Percentiles rank a stretch among this genome's conserved stretches.
Evolutionary conservation across 2,329 filamentous ascomycete genomes (phyloP).

Genomic region (Myriangium duriaei): DNA sequence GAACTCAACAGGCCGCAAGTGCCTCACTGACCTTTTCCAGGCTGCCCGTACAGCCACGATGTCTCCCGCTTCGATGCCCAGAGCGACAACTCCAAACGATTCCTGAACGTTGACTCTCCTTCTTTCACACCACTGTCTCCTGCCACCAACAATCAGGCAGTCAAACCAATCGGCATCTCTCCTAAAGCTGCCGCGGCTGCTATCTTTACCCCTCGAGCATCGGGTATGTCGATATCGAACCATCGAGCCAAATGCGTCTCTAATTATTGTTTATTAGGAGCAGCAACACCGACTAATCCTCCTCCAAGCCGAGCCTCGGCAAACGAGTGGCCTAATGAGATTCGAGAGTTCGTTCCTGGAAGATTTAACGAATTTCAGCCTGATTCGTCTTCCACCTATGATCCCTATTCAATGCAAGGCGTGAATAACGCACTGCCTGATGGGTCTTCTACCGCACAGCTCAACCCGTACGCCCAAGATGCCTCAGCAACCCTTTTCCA

Average conservation of each 20-base stretch:
- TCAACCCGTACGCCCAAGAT: conserved; percentile 66
- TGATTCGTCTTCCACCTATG: conserved; percentile 26
- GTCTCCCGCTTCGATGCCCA: conserved; percentile 47
- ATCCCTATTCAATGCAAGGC: conserved; percentile 30
- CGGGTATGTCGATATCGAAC: conserved; percentile 17
- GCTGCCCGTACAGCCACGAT: conserved; percentile 81
- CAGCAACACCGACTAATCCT: conserved; percentile 11
- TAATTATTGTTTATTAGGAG: too few species aligned
- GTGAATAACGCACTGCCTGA: conserved; percentile 8
- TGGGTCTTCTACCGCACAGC: conserved; percentile 26
- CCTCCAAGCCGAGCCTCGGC: conserved; percentile 30
- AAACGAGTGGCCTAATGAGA: conserved; percentile 35
- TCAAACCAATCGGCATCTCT: conserved; percentile 67
- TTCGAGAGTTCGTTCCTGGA: conserved; percentile 44
- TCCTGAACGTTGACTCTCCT: conserved; percentile 84
- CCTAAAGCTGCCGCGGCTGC: conserved; percentile 83
- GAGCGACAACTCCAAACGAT: conserved; percentile 27
- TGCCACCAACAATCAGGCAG: conserved; percentile 33
- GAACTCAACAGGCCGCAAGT: neutral
- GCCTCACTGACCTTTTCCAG: conserved; percentile 22
- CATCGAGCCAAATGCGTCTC: too few species aligned
- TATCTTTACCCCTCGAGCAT: conserved; percentile 60
- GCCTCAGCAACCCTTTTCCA: conserved; percentile 53
- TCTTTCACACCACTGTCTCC: conserved; percentile 68
- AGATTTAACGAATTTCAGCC: conserved; percentile 24